Evolutionary conservation across 805 yeast species (phyloP).

Genomic region (Candida ulmi): DNA sequence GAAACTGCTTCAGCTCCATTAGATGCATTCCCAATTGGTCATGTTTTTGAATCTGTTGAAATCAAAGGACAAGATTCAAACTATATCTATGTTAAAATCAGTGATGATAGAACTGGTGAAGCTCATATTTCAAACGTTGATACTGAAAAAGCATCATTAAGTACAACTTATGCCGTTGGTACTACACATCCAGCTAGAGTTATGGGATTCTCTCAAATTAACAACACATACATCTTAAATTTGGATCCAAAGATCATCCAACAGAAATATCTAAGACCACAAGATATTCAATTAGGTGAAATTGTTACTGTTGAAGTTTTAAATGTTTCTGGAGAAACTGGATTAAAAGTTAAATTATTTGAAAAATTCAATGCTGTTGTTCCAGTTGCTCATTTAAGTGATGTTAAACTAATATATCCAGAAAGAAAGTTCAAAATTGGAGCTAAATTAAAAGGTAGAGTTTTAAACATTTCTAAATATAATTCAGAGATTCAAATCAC

Average conservation of each 20-base stretch:
- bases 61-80: constrained; percentile 55
- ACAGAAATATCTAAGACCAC: constrained; percentile 58
- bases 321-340: constrained; percentile 49
- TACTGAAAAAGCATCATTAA: constrained; percentile 34
- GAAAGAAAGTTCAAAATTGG: constrained; percentile 90
- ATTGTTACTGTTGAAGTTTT: constrained; percentile 49
- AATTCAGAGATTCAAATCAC: constrained; percentile 56
- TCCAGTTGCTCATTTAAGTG: constrained; percentile 73
- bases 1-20: constrained; percentile 33
- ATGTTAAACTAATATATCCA: constrained; percentile 77
- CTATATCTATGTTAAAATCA: constrained; percentile 53
- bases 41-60: constrained; percentile 46
- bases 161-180: constrained; percentile 49
- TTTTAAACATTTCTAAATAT: constrained; percentile 42
- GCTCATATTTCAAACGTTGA: constrained; percentile 73
- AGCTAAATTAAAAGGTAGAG: constrained; percentile 69
- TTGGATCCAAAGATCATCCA: constrained; percentile 60
- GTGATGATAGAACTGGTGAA: constrained; percentile 57
- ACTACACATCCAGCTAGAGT: constrained; percentile 74
- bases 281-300: constrained; percentile 77
- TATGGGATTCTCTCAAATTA: constrained; percentile 60
- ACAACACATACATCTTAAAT: constrained; percentile 61
- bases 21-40: constrained; percentile 78
- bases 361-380: constrained; percentile 71
- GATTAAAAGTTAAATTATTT: constrained; percentile 62